Percentiles rank a stretch among this genome's conserved stretches.
Conservation (phyloP, 129 eudicot species). For the Escallonia rubra region DNA sequence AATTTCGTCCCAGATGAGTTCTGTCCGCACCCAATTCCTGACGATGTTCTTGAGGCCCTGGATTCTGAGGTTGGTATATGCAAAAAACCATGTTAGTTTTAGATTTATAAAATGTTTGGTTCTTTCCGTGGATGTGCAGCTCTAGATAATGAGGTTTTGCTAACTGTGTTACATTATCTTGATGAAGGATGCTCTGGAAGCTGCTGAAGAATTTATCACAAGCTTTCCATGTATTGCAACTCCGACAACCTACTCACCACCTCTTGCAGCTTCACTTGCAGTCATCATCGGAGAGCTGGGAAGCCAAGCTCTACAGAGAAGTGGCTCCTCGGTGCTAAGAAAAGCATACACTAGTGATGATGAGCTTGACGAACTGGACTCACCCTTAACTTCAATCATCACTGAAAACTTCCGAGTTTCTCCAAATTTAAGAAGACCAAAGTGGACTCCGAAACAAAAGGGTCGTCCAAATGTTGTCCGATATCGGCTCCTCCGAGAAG, state of each 20-base stretch:
- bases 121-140: background rate
- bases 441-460: slow-evolving; percentile 33
- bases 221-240: slow-evolving; percentile 63
- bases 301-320: slow-evolving; percentile 44
- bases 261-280: slow-evolving; percentile 51
- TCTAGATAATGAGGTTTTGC: background rate
- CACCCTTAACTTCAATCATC: slow-evolving; percentile 60
- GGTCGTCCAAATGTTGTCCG: slow-evolving; percentile 55
- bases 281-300: slow-evolving; percentile 34
- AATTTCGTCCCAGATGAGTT: slow-evolving; percentile 78
- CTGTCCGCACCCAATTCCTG: slow-evolving; percentile 72
- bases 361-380: slow-evolving; percentile 77
- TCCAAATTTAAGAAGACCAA: slow-evolving; percentile 24
- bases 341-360: slow-evolving; percentile 85
- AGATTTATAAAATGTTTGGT: background rate
- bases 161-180: slow-evolving; percentile 4
- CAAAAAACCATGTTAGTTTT: background rate
- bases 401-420: slow-evolving; percentile 31
- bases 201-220: slow-evolving; percentile 28
- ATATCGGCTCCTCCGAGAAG: slow-evolving; percentile 77
- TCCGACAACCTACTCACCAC: slow-evolving; percentile 56
- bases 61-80: slow-evolving; percentile 62
- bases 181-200: slow-evolving; percentile 38
- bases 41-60: slow-evolving; percentile 58
- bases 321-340: slow-evolving; percentile 55